phyloP scores from a whole-genome alignment of 1,139 yeast genomes.

The Wickerhamomyces sp. region DNA sequence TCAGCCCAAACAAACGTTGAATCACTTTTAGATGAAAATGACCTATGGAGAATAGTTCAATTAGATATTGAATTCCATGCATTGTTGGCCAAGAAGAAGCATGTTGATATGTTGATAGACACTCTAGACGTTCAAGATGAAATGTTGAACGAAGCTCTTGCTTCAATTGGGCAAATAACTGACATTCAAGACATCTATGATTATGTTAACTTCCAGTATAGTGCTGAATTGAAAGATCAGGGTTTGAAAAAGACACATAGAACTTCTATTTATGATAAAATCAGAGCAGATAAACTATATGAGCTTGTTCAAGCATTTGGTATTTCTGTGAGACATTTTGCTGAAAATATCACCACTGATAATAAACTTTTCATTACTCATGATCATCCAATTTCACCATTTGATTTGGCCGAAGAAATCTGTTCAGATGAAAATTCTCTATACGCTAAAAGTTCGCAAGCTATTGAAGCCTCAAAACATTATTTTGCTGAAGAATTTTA shows the following conservation, averaged over 20 bases:
- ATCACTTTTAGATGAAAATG: conserved; percentile 69
- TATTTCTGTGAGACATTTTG: conserved; percentile 71
- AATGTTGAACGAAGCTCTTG: conserved; percentile 50
- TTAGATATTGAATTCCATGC: conserved; percentile 90
- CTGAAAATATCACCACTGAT: conserved; percentile 75
- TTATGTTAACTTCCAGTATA: conserved; percentile 75
- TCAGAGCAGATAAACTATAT: conserved; percentile 62
- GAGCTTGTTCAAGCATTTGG: conserved; percentile 73
- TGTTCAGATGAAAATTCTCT: conserved; percentile 48
- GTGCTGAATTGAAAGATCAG: conserved; percentile 60
- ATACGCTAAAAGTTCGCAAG: conserved; percentile 57
- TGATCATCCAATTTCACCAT: conserved; percentile 63
- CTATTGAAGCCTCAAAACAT: conserved; percentile 69
- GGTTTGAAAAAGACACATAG: conserved; percentile 32
- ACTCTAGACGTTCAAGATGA: conserved; percentile 54
- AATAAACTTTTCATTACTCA: conserved; percentile 65
- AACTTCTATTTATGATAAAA: conserved; percentile 70
- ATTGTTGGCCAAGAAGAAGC: conserved; percentile 67
- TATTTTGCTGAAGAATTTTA: conserved; percentile 76
- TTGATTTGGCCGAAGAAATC: conserved; percentile 54
- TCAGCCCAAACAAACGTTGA: conserved; percentile 49
- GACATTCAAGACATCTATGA: conserved; percentile 88
- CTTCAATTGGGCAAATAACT: conserved; percentile 59
- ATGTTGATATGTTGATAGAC: conserved; percentile 54
- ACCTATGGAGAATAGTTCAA: conserved; percentile 85